These are phyloP conservation scores for Sonneratia caseolaris DNA, from an alignment of 345 rosid species.

Conservation along the genomic window DNA sequence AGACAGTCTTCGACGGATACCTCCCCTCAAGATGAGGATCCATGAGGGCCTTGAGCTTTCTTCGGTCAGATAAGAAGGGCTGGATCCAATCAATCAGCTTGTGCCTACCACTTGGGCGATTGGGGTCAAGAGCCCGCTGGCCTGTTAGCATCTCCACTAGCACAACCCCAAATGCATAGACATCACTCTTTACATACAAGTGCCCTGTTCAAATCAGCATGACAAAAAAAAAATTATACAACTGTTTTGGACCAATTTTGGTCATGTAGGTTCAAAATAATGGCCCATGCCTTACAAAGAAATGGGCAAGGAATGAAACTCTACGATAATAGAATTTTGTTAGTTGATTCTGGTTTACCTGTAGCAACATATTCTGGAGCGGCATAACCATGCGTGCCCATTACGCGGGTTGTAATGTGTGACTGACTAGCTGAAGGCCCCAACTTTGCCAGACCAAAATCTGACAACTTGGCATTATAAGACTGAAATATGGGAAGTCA, in stretches of 20 bases:
- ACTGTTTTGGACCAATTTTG: not conserved
- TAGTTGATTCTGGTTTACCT: slow-evolving; percentile 9
- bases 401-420: slow-evolving; percentile 86
- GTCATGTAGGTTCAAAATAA: too few species aligned
- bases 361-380: slow-evolving; percentile 98
- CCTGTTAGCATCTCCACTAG: slow-evolving; percentile 79
- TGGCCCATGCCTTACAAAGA: not conserved
- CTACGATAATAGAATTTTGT: too few species aligned
- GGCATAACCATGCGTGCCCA: slow-evolving; percentile 93
- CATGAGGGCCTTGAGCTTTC: slow-evolving; percentile 60
- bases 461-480: slow-evolving; percentile 82
- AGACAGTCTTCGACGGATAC: slow-evolving; percentile 65
- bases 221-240: not conserved
- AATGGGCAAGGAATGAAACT: not conserved
- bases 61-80: slow-evolving; percentile 56
- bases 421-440: slow-evolving; percentile 98
- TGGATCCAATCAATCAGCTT: slow-evolving; percentile 75
- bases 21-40: slow-evolving; percentile 70
- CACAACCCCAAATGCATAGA: slow-evolving; percentile 87
- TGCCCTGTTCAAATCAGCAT: slow-evolving; percentile 52
- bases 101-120: slow-evolving; percentile 63
- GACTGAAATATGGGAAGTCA: slow-evolving; percentile 28
- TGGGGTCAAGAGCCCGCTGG: slow-evolving; percentile 61
- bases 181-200: slow-evolving; percentile 90
- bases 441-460: slow-evolving; percentile 85